Conservation (phyloP, 257 asterid genomes). For the Lantana camara region DNA sequence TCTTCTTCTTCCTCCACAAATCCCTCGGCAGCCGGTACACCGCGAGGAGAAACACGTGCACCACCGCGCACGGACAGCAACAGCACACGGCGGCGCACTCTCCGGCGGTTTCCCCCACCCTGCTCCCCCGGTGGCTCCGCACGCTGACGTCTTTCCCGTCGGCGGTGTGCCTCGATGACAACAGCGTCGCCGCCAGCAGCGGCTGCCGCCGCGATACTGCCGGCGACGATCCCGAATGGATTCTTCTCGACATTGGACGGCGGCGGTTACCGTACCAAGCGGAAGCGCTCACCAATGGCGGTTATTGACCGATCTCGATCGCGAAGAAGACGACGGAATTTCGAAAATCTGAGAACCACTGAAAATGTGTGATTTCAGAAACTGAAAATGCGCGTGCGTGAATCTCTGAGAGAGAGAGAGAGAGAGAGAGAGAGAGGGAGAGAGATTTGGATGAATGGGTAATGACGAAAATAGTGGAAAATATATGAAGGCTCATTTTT, state of each 20-base stretch:
- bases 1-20: conserved; percentile 51
- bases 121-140: conserved; percentile 34
- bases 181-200: conserved; percentile 27
- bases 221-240: too few species aligned
- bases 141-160: background rate
- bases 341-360: conserved; percentile 24
- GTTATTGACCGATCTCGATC: background rate
- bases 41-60: conserved; percentile 47
- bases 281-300: background rate
- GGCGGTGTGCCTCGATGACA: conserved; percentile 23
- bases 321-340: background rate
- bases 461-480: conserved; percentile 34
- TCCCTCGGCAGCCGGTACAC: conserved; percentile 49
- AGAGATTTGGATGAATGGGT: conserved; percentile 2
- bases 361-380: conserved; percentile 19
- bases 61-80: conserved; percentile 55
- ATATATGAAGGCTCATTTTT: conserved; percentile 13
- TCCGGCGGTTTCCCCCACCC: conserved; percentile 58
- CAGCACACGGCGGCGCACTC: conserved; percentile 63
- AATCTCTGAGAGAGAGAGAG: conserved; percentile 7
- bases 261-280: conserved; percentile 6
- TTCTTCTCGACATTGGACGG: too few species aligned
- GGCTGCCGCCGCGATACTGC: conserved; percentile 36
- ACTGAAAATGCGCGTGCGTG: conserved; percentile 3
- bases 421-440: conserved; percentile 7